Evolutionary conservation across 768 basidiomycete genomes (phyloP).

Genomic region (Tricholoma sp.): DNA sequence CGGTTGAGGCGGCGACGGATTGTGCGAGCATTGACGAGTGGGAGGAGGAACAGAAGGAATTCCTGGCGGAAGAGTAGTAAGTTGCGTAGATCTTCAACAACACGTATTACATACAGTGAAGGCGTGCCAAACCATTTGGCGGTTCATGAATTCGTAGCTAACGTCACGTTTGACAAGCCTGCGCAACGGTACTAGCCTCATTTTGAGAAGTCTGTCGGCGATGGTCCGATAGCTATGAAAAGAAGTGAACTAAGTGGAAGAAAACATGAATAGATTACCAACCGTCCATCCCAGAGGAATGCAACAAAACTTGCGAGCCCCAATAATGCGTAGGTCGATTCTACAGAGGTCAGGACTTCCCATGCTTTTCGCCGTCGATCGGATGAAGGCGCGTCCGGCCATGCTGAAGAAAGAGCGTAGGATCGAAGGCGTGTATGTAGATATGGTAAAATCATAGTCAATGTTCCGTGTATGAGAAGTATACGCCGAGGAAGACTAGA

Average conservation of each 20-base stretch:
- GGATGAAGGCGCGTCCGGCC: conserved; percentile 86
- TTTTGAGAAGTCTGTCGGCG: conserved; percentile 68
- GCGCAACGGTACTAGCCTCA: conserved; percentile 72
- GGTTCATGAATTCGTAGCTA: conserved; percentile 98
- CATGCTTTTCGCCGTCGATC: conserved; percentile 72
- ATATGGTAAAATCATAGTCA: conserved; percentile 79
- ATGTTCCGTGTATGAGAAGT: conserved; percentile 59
- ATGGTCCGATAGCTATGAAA: conserved; percentile 75
- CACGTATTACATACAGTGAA: conserved; percentile 69
- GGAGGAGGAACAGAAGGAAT: conserved; percentile 89
- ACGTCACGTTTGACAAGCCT: conserved; percentile 73
- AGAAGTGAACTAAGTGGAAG: neutral
- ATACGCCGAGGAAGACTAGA: conserved; percentile 59
- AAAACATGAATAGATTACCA: neutral
- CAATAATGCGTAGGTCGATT: conserved; percentile 60
- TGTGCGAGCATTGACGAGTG: conserved; percentile 68
- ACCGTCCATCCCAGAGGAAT: conserved; percentile 88
- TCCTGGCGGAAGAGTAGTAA: conserved; percentile 50
- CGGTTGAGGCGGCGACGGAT: conserved; percentile 54
- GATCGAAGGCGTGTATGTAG: conserved; percentile 67
- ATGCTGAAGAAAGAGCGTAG: conserved; percentile 76
- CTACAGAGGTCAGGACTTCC: conserved; percentile 59
- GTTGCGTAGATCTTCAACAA: neutral
- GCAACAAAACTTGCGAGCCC: conserved; percentile 71
- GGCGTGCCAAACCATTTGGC: conserved; percentile 99